phyloP scores from a whole-genome alignment of 441 rosid genomes.

The Erodium texanum region DNA sequence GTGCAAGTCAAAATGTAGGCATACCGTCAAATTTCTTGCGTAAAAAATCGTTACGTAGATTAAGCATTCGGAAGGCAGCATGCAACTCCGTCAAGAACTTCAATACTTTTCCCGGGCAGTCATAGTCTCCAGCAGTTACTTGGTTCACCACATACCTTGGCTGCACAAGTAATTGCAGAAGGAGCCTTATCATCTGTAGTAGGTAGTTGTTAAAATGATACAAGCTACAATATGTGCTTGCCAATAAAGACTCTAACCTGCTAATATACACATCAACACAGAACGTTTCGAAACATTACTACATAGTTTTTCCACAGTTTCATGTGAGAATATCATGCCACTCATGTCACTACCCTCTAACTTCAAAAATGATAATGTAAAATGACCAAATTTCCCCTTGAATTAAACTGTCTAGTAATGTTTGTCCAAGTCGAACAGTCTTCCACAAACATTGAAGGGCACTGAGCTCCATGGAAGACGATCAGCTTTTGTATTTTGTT shows the following conservation, averaged over 20 bases:
- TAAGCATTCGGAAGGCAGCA: constrained; percentile 85
- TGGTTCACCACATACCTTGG: constrained; percentile 90
- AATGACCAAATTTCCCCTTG: neutral
- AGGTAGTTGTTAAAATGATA: neutral
- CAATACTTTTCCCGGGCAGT: constrained; percentile 82
- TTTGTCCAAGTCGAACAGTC: no score
- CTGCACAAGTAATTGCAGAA: constrained; percentile 29
- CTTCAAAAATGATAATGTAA: neutral
- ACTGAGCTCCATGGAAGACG: no score
- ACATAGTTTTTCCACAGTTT: no score
- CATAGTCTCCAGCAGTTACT: constrained; percentile 86
- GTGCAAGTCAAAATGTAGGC: neutral
- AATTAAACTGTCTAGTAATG: no score
- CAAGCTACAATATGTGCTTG: neutral
- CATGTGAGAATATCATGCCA: no score
- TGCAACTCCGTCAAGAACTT: constrained; percentile 83
- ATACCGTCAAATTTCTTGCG: constrained; percentile 95
- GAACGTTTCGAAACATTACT: no score
- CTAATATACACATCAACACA: no score
- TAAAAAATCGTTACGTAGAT: constrained; percentile 85
- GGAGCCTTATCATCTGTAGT: neutral
- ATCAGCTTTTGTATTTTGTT: no score
- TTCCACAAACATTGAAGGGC: no score
- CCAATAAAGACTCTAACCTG: neutral
- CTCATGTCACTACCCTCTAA: no score